phyloP scores from a whole-genome alignment of 257 asterid species.

The Anisodus tanguticus region DNA sequence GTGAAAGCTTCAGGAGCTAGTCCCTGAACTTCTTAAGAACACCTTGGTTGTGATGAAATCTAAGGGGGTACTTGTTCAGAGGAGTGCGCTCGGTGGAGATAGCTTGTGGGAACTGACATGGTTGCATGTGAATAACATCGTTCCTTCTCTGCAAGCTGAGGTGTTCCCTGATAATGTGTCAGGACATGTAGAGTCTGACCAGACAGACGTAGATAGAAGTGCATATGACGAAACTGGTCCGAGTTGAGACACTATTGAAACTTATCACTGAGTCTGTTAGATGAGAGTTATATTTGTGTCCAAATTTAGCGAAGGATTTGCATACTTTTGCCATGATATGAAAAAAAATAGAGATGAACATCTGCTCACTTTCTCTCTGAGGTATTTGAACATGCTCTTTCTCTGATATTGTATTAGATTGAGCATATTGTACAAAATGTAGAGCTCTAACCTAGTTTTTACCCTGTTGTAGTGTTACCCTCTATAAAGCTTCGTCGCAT shows the following conservation, averaged over 20 bases:
- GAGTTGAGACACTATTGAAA: background rate
- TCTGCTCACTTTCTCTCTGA: conserved; percentile 32
- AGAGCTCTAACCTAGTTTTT: conserved; percentile 40
- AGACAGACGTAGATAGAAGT: conserved; percentile 34
- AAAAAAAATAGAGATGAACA: conserved; percentile 27
- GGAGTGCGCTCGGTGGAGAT: conserved; percentile 85
- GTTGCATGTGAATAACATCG: conserved; percentile 84
- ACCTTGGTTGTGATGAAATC: conserved; percentile 78
- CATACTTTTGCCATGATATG: conserved; percentile 34
- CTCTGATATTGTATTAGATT: conserved; percentile 35
- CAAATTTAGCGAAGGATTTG: conserved; percentile 23
- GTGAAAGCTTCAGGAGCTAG: conserved; percentile 86
- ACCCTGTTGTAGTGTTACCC: background rate
- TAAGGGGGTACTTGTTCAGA: conserved; percentile 75
- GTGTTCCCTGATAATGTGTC: conserved; percentile 66
- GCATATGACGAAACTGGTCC: conserved; percentile 37
- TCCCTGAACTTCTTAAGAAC: conserved; percentile 86
- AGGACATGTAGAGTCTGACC: conserved; percentile 39
- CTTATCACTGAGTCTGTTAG: background rate
- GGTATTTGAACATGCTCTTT: conserved; percentile 35
- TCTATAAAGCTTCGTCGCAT: background rate
- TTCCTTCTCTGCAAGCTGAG: conserved; percentile 73
- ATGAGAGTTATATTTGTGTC: background rate
- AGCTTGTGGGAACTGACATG: conserved; percentile 94
- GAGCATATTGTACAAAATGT: conserved; percentile 54